A percentile compares a stretch with the other conserved stretches of the same genome.
Evolutionary conservation across 495 filamentous ascomycete species (phyloP).

Genomic region (Aspergillus panamensis): DNA sequence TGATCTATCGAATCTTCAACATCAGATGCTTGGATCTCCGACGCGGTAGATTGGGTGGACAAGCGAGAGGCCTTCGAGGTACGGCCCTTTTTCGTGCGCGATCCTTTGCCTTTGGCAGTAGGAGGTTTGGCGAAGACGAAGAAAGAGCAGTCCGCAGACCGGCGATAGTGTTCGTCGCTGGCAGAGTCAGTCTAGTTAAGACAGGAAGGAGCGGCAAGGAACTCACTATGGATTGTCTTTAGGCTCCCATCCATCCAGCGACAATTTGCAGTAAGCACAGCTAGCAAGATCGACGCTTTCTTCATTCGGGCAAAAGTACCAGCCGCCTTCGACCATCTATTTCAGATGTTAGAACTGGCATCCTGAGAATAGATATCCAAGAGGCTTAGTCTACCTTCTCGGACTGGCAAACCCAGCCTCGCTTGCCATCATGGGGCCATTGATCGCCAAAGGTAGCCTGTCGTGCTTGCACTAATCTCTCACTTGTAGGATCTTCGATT

Average conservation of each 20-base stretch:
- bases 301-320: conserved; percentile 81
- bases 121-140: conserved; percentile 54
- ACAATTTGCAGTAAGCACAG: conserved; percentile 83
- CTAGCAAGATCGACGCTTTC: conserved; percentile 81
- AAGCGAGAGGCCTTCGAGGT: conserved; percentile 67
- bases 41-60: conserved; percentile 65
- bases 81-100: conserved; percentile 53
- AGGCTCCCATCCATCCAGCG: conserved; percentile 87
- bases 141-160: conserved; percentile 77
- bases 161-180: conserved; percentile 81
- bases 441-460: conserved; percentile 68
- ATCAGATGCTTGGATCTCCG: conserved; percentile 54
- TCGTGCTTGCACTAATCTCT: conserved; percentile 69
- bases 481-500: conserved; percentile 67
- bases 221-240: conserved; percentile 81
- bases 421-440: conserved; percentile 89
- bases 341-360: conserved; percentile 2
- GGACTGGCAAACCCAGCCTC: conserved; percentile 81
- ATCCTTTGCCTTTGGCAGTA: conserved; percentile 40
- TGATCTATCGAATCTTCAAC: conserved; percentile 59
- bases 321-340: conserved; percentile 87
- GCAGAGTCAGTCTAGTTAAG: conserved; percentile 25
- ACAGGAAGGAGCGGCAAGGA: conserved; percentile 18
- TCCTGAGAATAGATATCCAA: not conserved
- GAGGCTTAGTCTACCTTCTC: conserved; percentile 59